Evolutionary conservation across 306 rosid genomes (phyloP).

Genomic region (Rosa chinensis): DNA sequence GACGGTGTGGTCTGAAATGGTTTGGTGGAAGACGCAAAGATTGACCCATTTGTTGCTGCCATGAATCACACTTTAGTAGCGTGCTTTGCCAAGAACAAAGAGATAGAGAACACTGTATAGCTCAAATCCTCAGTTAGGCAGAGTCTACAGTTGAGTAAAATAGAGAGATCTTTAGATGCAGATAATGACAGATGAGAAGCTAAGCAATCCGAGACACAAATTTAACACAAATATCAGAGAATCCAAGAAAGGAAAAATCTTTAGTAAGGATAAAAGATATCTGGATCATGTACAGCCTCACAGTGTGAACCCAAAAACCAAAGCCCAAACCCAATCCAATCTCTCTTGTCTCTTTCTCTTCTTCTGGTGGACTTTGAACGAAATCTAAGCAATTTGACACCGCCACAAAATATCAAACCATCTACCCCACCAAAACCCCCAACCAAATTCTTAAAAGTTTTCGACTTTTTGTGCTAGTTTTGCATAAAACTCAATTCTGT

Average conservation of each 20-base stretch:
- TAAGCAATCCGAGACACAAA: slow-evolving; percentile 24
- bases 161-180: not conserved
- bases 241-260: slow-evolving; percentile 23
- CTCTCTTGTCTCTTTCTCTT: slow-evolving; percentile 12
- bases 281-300: slow-evolving; percentile 33
- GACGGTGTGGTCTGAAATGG: slow-evolving; percentile 39
- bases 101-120: not conserved
- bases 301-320: slow-evolving; percentile 19
- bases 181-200: slow-evolving; percentile 12
- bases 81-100: not conserved
- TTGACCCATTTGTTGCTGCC: slow-evolving; percentile 63
- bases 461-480: not conserved
- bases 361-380: slow-evolving; percentile 4
- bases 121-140: slow-evolving; percentile 7
- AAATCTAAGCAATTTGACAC: slow-evolving; percentile 5
- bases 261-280: slow-evolving; percentile 30
- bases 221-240: slow-evolving; percentile 26
- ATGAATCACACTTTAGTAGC: slow-evolving; percentile 31
- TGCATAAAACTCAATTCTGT: not conserved
- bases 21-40: slow-evolving; percentile 53
- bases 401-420: slow-evolving; percentile 23
- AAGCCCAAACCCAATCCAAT: slow-evolving; percentile 46
- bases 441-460: not conserved
- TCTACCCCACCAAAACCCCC: slow-evolving; percentile 15
- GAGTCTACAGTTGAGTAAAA: not conserved